Conservation (phyloP, 345 rosid genomes). For the Anacardium occidentale region DNA sequence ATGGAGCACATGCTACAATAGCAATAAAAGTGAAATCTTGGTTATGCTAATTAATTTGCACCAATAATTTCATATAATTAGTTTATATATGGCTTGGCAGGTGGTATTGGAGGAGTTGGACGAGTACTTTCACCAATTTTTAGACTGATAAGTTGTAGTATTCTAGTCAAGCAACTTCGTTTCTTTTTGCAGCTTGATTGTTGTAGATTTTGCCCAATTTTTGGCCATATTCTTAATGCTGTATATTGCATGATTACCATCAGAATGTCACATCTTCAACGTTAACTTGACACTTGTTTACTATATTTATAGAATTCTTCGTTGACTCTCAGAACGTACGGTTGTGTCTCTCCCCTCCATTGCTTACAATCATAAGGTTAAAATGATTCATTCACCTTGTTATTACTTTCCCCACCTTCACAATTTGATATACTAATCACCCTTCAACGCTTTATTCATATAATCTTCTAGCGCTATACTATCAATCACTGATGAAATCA, state of each 20-base stretch:
- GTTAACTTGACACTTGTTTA: too few species aligned
- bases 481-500: slow-evolving; percentile 17
- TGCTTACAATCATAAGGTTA: slow-evolving; percentile 9
- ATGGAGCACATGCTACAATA: too few species aligned
- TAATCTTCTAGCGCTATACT: not conserved
- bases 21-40: too few species aligned
- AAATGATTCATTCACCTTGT: not conserved
- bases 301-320: not conserved
- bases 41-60: too few species aligned
- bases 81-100: too few species aligned
- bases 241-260: slow-evolving; percentile 2
- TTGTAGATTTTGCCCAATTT: not conserved
- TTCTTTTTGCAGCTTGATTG: not conserved
- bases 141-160: not conserved
- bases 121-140: too few species aligned
- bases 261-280: not conserved
- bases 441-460: not conserved
- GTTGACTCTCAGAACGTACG: not conserved
- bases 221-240: not conserved
- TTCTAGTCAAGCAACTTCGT: not conserved
- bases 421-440: not conserved
- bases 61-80: too few species aligned
- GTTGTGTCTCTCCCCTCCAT: slow-evolving; percentile 20
- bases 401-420: too few species aligned
- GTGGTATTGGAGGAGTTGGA: too few species aligned